Percentiles rank a stretch among this genome's conserved stretches.
phyloP scores from a whole-genome alignment of 2,329 filamentous ascomycete species.

The Cercospora sesami region DNA sequence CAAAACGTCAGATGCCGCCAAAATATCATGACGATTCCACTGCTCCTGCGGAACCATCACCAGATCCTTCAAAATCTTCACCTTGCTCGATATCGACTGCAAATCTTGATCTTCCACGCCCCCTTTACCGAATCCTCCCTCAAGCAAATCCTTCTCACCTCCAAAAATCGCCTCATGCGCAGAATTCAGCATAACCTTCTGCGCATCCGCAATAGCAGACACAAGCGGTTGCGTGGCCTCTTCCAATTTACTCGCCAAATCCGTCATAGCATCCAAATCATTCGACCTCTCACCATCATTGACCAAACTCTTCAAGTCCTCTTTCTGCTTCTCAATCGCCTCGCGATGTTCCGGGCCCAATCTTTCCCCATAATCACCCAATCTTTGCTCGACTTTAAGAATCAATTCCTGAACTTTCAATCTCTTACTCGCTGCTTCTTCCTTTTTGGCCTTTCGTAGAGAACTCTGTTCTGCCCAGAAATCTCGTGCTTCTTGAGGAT shows the following conservation, averaged over 20 bases:
- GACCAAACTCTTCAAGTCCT: conserved; percentile 33
- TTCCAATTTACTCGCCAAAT: conserved; percentile 26
- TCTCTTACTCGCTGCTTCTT: conserved; percentile 26
- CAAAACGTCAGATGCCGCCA: conserved; percentile 34
- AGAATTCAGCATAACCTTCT: conserved; percentile 35
- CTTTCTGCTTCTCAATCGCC: conserved; percentile 32
- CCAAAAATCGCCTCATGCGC: conserved; percentile 42
- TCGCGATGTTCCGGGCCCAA: conserved; percentile 30
- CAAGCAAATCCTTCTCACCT: conserved; percentile 38
- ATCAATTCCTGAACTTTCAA: conserved; percentile 32
- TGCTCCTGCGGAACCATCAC: conserved; percentile 36
- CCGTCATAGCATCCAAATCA: conserved; percentile 29
- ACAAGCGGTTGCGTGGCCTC: conserved; percentile 31
- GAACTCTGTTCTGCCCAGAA: conserved; percentile 40
- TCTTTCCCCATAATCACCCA: conserved; percentile 36
- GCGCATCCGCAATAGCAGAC: conserved; percentile 28
- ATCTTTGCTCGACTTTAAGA: conserved; percentile 27
- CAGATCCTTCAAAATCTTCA: conserved; percentile 34
- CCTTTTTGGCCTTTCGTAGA: conserved; percentile 29
- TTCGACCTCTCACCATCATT: conserved; percentile 27
- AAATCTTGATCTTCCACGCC: conserved; percentile 24
- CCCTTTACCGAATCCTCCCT: conserved; percentile 19
- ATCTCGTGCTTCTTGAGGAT: conserved; percentile 40
- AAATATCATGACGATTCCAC: conserved; percentile 37
- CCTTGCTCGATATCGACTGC: conserved; percentile 29